phyloP scores from a whole-genome alignment of 805 yeast genomes.

The Sugiyamaella lignohabitans region DNA sequence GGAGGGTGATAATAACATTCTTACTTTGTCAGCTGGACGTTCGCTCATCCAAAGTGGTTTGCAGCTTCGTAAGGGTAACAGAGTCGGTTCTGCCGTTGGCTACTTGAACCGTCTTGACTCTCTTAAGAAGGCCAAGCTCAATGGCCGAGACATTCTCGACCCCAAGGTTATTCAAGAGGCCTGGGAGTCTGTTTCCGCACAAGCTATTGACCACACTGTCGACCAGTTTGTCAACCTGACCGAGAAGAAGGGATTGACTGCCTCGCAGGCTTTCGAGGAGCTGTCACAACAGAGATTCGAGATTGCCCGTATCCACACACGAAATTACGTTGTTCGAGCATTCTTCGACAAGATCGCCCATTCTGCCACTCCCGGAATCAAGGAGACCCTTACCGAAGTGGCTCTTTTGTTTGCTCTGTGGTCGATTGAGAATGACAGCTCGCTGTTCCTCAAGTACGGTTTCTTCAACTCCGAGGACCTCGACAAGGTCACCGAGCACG shows the following conservation, averaged over 20 bases:
- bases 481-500: constrained; percentile 37
- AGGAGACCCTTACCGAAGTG: constrained; percentile 45
- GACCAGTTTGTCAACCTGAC: constrained; percentile 23
- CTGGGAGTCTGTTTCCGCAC: constrained; percentile 34
- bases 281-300: constrained; percentile 37
- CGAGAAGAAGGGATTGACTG: constrained; percentile 15
- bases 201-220: constrained; percentile 31
- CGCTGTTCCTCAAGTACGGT: constrained; percentile 61
- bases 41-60: constrained; percentile 52
- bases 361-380: constrained; percentile 37
- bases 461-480: constrained; percentile 47
- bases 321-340: constrained; percentile 33
- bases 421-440: constrained; percentile 63
- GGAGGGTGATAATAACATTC: constrained; percentile 93
- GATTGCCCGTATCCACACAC: constrained; percentile 36
- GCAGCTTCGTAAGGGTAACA: constrained; percentile 37
- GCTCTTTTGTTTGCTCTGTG: constrained; percentile 59
- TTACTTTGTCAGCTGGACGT: constrained; percentile 79
- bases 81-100: constrained; percentile 41
- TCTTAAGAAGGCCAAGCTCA: constrained; percentile 16
- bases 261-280: constrained; percentile 34
- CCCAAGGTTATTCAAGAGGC: constrained; percentile 30
- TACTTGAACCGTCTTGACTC: constrained; percentile 33
- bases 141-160: constrained; percentile 23
- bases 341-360: constrained; percentile 33